phyloP scores from a whole-genome alignment of 2,329 filamentous ascomycete species.

The Aotearoamyces nothofagi region DNA sequence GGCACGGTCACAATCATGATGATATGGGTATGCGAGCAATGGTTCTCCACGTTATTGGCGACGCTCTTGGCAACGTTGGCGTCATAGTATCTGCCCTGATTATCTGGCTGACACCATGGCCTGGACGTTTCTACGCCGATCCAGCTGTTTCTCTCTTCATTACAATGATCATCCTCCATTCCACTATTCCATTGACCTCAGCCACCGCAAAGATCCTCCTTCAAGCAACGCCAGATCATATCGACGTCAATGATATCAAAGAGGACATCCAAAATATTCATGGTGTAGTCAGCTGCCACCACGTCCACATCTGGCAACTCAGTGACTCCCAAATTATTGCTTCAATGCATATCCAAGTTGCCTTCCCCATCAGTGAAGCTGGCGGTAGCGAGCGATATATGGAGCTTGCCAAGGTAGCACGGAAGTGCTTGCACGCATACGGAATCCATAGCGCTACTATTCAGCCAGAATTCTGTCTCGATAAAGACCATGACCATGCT shows the following conservation, averaged over 20 bases:
- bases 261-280: conserved; percentile 78
- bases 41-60: conserved; percentile 62
- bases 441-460: conserved; percentile 97
- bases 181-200: conserved; percentile 63
- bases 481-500: conserved; percentile 21
- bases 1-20: conserved; percentile 62
- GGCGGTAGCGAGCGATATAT: conserved; percentile 66
- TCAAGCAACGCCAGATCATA: conserved; percentile 81
- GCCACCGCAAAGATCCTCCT: conserved; percentile 79
- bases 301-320: conserved; percentile 95
- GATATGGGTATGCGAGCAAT: conserved; percentile 94
- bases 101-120: conserved; percentile 81
- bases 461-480: conserved; percentile 72
- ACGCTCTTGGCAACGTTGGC: conserved; percentile 74
- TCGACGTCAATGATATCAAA: conserved; percentile 79
- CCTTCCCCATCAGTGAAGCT: conserved; percentile 75
- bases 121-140: conserved; percentile 76
- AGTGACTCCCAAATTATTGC: conserved; percentile 91
- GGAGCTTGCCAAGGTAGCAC: conserved; percentile 68
- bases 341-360: conserved; percentile 83
- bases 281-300: conserved; percentile 81
- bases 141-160: conserved; percentile 89
- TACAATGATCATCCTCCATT: conserved; percentile 61
- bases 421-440: conserved; percentile 83
- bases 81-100: conserved; percentile 71